A percentile compares a stretch with the other conserved stretches of the same genome.
These are phyloP conservation scores for Sedum album DNA, from an alignment of 164 flowering plant species.

Conservation along the genomic window DNA sequence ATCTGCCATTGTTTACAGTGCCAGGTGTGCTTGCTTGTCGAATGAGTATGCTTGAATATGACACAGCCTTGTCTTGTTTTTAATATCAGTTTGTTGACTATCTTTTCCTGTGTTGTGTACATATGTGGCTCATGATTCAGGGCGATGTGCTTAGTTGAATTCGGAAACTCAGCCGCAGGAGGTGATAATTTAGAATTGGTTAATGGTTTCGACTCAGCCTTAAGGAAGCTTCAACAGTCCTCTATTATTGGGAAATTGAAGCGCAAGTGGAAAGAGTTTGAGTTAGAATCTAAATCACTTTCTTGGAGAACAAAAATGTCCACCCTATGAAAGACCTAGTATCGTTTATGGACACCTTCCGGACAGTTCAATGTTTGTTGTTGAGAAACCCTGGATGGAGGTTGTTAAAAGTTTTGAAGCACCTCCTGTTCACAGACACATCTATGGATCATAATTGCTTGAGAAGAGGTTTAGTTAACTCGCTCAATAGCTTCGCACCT, in stretches of 20 bases:
- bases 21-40: slow-evolving; percentile 49
- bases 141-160: slow-evolving; percentile 91
- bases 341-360: slow-evolving; percentile 47
- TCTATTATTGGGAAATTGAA: slow-evolving; percentile 31
- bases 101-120: not conserved
- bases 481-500: not conserved
- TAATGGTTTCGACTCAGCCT: slow-evolving; percentile 21
- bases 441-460: slow-evolving; percentile 55
- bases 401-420: slow-evolving; percentile 60
- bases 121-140: slow-evolving; percentile 21
- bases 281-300: slow-evolving; percentile 21
- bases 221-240: slow-evolving; percentile 23
- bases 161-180: slow-evolving; percentile 55
- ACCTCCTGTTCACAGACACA: slow-evolving; percentile 88
- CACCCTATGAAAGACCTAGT: not conserved
- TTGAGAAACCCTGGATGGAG: slow-evolving; percentile 90
- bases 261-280: slow-evolving; percentile 35
- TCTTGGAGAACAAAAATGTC: not conserved
- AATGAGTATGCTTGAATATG: not conserved
- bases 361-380: slow-evolving; percentile 58
- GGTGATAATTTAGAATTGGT: slow-evolving; percentile 34
- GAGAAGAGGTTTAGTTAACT: not conserved
- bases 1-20: slow-evolving; percentile 65
- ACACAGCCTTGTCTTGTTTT: not conserved
- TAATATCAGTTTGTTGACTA: not conserved